Evolutionary conservation across 2,329 filamentous ascomycete species (phyloP).

Genomic region (Xylariaceae sp.): DNA sequence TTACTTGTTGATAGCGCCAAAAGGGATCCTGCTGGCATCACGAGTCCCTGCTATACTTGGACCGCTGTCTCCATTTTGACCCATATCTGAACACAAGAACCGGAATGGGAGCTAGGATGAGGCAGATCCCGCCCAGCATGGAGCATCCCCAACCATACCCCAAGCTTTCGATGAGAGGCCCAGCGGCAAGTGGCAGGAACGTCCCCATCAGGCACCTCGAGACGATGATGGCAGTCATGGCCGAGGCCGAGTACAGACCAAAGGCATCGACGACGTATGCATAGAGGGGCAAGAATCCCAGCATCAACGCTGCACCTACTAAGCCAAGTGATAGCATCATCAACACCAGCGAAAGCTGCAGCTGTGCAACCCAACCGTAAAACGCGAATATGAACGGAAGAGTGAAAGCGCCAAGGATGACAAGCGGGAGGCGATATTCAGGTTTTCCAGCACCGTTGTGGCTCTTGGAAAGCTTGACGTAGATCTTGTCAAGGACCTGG

Average conservation of each 20-base stretch:
- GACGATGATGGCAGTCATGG: constrained; percentile 53
- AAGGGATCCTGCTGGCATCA: too few relatives aligned
- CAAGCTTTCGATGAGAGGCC: constrained; percentile 40
- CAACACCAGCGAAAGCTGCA: constrained; percentile 35
- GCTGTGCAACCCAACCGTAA: constrained; percentile 50
- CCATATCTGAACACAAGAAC: constrained; percentile 48
- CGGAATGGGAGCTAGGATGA: constrained; percentile 47
- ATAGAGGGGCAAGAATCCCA: constrained; percentile 46
- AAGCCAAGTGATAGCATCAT: constrained; percentile 40
- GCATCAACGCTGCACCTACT: constrained; percentile 40
- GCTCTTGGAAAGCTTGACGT: constrained; percentile 40
- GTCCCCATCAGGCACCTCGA: constrained; percentile 52
- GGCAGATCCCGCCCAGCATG: constrained; percentile 35
- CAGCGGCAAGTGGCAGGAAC: constrained; percentile 49
- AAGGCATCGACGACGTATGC: constrained; percentile 56
- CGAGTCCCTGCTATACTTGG: constrained; percentile 36
- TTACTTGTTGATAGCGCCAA: too few relatives aligned
- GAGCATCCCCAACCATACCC: constrained; percentile 51
- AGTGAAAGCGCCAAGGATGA: constrained; percentile 40
- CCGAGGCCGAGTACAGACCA: constrained; percentile 51
- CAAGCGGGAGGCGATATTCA: constrained; percentile 51
- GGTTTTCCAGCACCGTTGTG: constrained; percentile 40
- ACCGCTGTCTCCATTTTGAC: constrained; percentile 44
- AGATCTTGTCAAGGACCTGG: constrained; percentile 46
- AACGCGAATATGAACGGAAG: constrained; percentile 40